These are phyloP conservation scores for Begonia loranthoides DNA, from an alignment of 306 rosid species.

Conservation along the genomic window DNA sequence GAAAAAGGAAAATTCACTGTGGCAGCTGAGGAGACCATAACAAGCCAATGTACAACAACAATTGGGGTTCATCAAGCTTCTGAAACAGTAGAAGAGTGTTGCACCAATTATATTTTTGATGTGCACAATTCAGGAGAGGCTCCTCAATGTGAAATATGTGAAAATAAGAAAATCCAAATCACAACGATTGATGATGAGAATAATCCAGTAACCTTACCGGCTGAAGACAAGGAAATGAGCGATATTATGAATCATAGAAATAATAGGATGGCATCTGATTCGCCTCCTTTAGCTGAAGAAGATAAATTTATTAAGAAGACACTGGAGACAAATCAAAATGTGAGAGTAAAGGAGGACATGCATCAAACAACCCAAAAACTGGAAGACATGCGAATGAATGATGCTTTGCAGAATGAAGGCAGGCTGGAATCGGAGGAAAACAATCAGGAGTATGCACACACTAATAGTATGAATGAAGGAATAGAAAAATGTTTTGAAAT, in stretches of 20 bases:
- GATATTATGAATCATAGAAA: not conserved
- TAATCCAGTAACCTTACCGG: not conserved
- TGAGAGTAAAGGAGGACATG: slow-evolving; percentile 11
- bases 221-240: too few species aligned
- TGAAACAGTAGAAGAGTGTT: not conserved
- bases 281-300: not conserved
- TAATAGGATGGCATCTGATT: not conserved
- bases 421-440: slow-evolving; percentile 3
- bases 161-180: too few species aligned
- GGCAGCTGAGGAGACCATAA: slow-evolving; percentile 20
- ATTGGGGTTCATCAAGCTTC: slow-evolving; percentile 2
- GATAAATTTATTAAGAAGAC: slow-evolving; percentile 1
- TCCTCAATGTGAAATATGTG: too few species aligned
- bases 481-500: not conserved
- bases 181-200: not conserved
- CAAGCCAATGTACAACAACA: slow-evolving; percentile 13
- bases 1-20: slow-evolving; percentile 13
- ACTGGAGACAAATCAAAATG: slow-evolving; percentile 9
- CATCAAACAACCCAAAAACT: slow-evolving; percentile 12
- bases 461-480: slow-evolving; percentile 1
- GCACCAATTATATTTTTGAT: too few species aligned
- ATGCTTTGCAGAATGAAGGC: slow-evolving; percentile 5
- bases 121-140: not conserved
- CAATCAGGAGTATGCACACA: slow-evolving; percentile 1
- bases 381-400: slow-evolving; percentile 6